Evolutionary conservation across 1,284 basidiomycete genomes (phyloP), one percentile per base, ranked within the genome.

Genomic region (Rhodotorula sp.): DNA sequence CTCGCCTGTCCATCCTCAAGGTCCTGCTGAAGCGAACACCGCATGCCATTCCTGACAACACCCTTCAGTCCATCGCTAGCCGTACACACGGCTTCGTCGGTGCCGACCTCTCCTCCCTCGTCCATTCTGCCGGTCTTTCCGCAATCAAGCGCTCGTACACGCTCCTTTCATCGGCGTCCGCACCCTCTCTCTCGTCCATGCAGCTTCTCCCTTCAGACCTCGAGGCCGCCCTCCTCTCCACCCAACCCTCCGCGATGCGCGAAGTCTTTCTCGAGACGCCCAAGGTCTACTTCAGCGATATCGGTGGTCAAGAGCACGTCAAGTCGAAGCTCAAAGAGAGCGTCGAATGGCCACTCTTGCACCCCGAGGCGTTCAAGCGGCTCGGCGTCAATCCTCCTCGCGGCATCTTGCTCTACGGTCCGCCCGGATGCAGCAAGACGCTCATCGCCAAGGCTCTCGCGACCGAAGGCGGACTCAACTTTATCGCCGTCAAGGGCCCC

Each of bases 361-460:
- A 96, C 80, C 88, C 89, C 0, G 89, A 90, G 49, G 87, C 90
- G 6, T 98, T 99, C 79, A 84, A 85, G 71, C 85, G 94, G 22
- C 83, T 99, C 0, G 96, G 96, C 4, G 90, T 97, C 24, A 85
- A 85, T 54, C 89, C 95, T 4, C 94, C 95, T 0, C 88, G 90
- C 70, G 96, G 96, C 1, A 88, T 98, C 6, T 82, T 99, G 56
- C 82, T 99, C 24, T 99, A 97, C 81, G 96, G 96, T 1, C 96
- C 96, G 13, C 96, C 96, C 0, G 95, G 96, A 15, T 99, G 96
- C 79, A 93, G 91, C 78, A 99, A 99, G 83, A 99, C 96, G 0
- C 84, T 99, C 56, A 88, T 95, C 30, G 96, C 93, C 1, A 88
- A 93, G 64, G 95, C 96, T 1, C 89, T 95, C 76, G 96, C 96